Evolutionary conservation across 2,329 filamentous ascomycete species (phyloP).

Genomic region (Aschersonia sp.): DNA sequence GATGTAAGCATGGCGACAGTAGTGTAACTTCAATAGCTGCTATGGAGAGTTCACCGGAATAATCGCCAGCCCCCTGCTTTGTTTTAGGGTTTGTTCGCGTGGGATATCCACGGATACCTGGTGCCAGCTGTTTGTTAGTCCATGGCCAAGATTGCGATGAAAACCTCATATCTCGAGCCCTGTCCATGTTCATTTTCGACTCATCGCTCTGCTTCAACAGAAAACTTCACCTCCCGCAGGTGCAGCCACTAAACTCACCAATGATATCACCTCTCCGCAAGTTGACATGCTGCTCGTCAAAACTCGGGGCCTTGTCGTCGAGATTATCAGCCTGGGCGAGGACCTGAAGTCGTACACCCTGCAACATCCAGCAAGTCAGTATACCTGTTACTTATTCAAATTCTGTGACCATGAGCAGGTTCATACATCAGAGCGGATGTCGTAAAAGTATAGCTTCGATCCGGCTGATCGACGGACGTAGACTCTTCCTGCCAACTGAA

Average conservation of each 20-base stretch:
- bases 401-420: background rate
- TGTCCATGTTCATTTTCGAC: no score
- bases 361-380: background rate
- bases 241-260: constrained; percentile 26
- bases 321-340: constrained; percentile 81
- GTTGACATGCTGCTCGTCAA: constrained; percentile 79
- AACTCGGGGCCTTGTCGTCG: constrained; percentile 48
- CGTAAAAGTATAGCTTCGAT: constrained; percentile 83
- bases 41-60: constrained; percentile 72
- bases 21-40: constrained; percentile 79
- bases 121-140: background rate
- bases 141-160: background rate
- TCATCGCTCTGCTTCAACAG: no score
- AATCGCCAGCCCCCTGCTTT: constrained; percentile 58
- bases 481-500: constrained; percentile 73
- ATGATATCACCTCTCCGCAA: constrained; percentile 88
- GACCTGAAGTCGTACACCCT: constrained; percentile 64
- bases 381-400: background rate
- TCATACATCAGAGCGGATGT: constrained; percentile 28
- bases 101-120: constrained; percentile 15
- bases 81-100: constrained; percentile 74
- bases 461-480: constrained; percentile 77
- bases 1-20: constrained; percentile 78
- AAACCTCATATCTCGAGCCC: no score
- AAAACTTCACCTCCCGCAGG: no score